Conservation (phyloP, 176 grass and related monocot species). For the Melocanna baccifera region DNA sequence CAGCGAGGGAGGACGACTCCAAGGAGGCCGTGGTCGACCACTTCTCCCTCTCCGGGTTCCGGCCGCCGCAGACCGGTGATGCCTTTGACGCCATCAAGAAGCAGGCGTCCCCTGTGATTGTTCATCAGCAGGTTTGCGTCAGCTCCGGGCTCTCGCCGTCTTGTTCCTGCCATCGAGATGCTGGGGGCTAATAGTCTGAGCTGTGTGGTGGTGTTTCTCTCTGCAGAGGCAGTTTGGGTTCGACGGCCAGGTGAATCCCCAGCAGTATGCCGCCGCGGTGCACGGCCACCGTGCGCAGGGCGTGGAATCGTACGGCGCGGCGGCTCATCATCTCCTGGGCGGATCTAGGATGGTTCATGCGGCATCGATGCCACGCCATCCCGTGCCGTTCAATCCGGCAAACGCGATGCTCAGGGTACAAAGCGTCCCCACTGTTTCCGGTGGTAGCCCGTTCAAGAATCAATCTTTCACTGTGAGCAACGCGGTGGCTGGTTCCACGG, state of each 20-base stretch:
- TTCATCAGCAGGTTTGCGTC: conserved; percentile 47
- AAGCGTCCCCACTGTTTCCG: conserved; percentile 23
- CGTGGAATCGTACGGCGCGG: conserved; percentile 23
- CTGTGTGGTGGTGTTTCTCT: background rate
- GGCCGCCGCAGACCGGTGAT: conserved; percentile 20
- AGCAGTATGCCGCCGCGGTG: background rate
- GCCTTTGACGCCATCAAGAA: conserved; percentile 29
- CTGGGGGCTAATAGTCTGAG: background rate
- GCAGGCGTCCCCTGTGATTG: conserved; percentile 14
- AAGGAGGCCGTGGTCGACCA: conserved; percentile 36
- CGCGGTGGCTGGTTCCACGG: conserved; percentile 35
- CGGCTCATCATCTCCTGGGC: conserved; percentile 23
- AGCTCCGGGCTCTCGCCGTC: background rate
- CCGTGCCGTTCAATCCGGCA: conserved; percentile 22
- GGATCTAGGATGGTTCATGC: conserved; percentile 43
- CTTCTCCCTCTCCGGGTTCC: conserved; percentile 58
- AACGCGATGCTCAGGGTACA: conserved; percentile 52
- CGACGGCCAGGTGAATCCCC: conserved; percentile 2
- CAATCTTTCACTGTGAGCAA: conserved; percentile 33
- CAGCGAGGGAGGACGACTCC: conserved; percentile 31
- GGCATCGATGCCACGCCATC: conserved; percentile 15
- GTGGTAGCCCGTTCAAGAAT: conserved; percentile 25
- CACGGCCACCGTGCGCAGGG: conserved; percentile 22
- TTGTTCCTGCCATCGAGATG: background rate
- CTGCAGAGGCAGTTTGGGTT: conserved; percentile 37